A percentile compares a stretch with the other conserved stretches of the same genome.
phyloP scores from a whole-genome alignment of 495 filamentous ascomycete genomes.

The Xylaria sp. region DNA sequence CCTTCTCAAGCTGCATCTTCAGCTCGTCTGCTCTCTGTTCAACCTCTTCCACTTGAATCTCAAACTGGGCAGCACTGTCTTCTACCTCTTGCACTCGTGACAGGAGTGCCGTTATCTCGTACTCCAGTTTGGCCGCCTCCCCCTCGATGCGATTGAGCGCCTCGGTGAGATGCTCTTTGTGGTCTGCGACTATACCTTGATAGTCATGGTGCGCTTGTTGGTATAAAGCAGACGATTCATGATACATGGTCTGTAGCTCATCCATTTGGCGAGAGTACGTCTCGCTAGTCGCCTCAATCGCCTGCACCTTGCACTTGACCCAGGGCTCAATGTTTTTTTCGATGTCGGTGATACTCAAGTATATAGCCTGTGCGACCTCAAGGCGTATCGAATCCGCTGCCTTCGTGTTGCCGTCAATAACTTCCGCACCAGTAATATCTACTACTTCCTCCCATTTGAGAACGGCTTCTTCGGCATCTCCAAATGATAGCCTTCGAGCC shows the following conservation, averaged over 20 bases:
- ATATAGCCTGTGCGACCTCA: slow-evolving; percentile 68
- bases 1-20: slow-evolving; percentile 67
- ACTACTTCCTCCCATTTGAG: slow-evolving; percentile 70
- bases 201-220: slow-evolving; percentile 68
- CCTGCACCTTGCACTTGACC: slow-evolving; percentile 68
- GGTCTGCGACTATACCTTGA: slow-evolving; percentile 70
- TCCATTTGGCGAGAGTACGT: slow-evolving; percentile 65
- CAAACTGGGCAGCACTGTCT: slow-evolving; percentile 80
- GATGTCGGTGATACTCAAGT: slow-evolving; percentile 55
- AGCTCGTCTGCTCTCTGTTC: slow-evolving; percentile 77
- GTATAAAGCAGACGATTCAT: slow-evolving; percentile 70
- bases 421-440: slow-evolving; percentile 39
- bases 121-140: slow-evolving; percentile 87
- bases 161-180: slow-evolving; percentile 72
- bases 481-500: slow-evolving; percentile 87
- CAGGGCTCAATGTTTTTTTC: slow-evolving; percentile 64
- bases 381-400: slow-evolving; percentile 47
- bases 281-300: slow-evolving; percentile 68
- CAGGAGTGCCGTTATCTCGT: slow-evolving; percentile 83
- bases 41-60: slow-evolving; percentile 77
- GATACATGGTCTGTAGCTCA: slow-evolving; percentile 70
- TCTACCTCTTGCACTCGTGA: slow-evolving; percentile 90
- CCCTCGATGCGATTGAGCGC: slow-evolving; percentile 81
- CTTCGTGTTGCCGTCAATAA: slow-evolving; percentile 24
- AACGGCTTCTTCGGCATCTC: slow-evolving; percentile 84